Conservation (phyloP, 1,284 basidiomycete genomes). For the Melampsora larici-populina region DNA sequence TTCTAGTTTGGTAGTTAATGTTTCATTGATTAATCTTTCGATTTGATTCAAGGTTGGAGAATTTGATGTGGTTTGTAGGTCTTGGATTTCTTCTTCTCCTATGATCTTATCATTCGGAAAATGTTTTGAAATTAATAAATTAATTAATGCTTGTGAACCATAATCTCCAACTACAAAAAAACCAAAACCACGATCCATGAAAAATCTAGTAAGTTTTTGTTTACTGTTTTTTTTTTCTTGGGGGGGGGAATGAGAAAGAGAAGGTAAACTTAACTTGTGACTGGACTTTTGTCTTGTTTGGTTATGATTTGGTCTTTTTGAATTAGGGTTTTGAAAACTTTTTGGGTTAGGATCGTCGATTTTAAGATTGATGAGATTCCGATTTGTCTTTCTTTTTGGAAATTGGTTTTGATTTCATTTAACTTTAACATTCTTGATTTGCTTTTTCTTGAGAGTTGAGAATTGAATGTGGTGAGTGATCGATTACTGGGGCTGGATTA, state of each 20-base stretch:
- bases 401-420: constrained; percentile 46
- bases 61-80: constrained; percentile 57
- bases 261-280: constrained; percentile 66
- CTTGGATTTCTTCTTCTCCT: constrained; percentile 89
- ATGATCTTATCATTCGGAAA: constrained; percentile 87
- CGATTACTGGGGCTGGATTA: too few species aligned
- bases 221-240: too few species aligned
- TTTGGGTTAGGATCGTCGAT: constrained; percentile 69
- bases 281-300: constrained; percentile 92
- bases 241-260: not conserved
- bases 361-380: constrained; percentile 85
- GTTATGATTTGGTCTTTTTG: constrained; percentile 76
- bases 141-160: constrained; percentile 83
- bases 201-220: not conserved
- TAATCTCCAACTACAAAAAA: constrained; percentile 73
- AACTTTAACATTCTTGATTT: too few species aligned
- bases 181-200: not conserved
- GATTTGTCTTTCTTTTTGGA: constrained; percentile 64
- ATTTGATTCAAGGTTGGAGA: constrained; percentile 18
- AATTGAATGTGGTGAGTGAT: too few species aligned
- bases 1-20: constrained; percentile 5
- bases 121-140: constrained; percentile 64
- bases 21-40: constrained; percentile 24
- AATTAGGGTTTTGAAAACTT: constrained; percentile 83
- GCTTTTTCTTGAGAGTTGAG: too few species aligned